Evolutionary conservation across 1,284 basidiomycete species (phyloP), one percentile per base, ranked within the genome.

Genomic region (Microbotryomycetes sp.): DNA sequence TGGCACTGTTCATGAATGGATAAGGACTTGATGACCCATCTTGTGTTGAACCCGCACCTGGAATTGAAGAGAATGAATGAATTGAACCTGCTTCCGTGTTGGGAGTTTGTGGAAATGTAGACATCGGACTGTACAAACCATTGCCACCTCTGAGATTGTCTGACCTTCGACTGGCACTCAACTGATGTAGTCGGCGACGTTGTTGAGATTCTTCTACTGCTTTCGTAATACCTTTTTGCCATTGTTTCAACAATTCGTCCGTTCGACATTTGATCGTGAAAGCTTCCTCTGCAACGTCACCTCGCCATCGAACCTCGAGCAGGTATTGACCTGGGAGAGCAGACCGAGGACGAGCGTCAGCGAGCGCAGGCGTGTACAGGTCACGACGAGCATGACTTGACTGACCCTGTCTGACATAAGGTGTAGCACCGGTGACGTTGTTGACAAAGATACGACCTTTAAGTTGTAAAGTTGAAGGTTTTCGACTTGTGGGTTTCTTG

Each of bases 391-490:
- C 85, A 62, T 82, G 79, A 51, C 75, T 77, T 78, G 54, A 3
- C 2, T 28, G 9, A 54, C n/a, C 42, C 55, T 61, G 62, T 63
- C 54, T 59, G 26, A 64, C 23, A 60, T 50, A 59, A 46, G 83
- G 80, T 26, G 81, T 80, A 56, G 88, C 86, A 67, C 87, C 83
- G 0, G 89, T 93, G 50, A 98, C 92, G 72, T 98, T 99, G 71
- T 92, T 92, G 71, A 97, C 82, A 77, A 97, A 98, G 70, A 99
- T 98, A 36, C 96, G 85, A 2, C 96, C 96, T 74, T 99, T 99
- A 65, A 99, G 79, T 55, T 94, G 83, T 42, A 97, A 81, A 29
- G 55, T 65, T 36, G 65, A 62, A 77, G 86, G 84, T 76, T 83
- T 84, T 45, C 83, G 80, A 47, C 60, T 69, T 26, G 82, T 77